phyloP scores from a whole-genome alignment of 1,284 basidiomycete genomes.

The Cystobasidium sp. region DNA sequence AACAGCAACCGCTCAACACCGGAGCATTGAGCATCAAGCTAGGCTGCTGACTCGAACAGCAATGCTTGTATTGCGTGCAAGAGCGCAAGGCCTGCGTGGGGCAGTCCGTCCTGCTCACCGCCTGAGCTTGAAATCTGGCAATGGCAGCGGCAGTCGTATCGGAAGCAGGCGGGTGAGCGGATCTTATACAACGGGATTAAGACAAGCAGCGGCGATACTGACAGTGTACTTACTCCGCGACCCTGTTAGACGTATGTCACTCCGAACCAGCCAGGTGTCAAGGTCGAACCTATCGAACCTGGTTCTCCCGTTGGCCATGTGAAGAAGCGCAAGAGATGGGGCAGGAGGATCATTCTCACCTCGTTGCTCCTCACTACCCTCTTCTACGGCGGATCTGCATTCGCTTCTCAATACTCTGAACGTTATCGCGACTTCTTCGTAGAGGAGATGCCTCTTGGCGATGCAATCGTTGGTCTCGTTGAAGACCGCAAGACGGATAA shows the following conservation, averaged over 20 bases:
- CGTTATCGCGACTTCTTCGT: constrained; percentile 79
- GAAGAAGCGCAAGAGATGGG: constrained; percentile 34
- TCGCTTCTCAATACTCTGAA: constrained; percentile 72
- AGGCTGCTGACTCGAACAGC: not conserved
- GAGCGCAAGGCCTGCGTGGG: constrained; percentile 19
- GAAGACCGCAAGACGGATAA: constrained; percentile 70
- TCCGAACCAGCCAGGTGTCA: constrained; percentile 12
- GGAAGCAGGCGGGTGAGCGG: constrained; percentile 29
- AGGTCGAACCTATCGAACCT: constrained; percentile 25
- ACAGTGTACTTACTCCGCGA: not conserved
- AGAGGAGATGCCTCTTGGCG: constrained; percentile 73
- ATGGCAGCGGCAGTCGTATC: constrained; percentile 5
- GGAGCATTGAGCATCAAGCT: constrained; percentile 4
- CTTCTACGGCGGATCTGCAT: constrained; percentile 78
- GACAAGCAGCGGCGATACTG: not conserved
- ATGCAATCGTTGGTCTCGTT: constrained; percentile 75
- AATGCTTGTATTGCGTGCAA: constrained; percentile 23
- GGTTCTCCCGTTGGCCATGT: constrained; percentile 29
- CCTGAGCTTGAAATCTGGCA: constrained; percentile 9
- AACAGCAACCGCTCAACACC: not conserved
- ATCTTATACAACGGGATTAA: not conserved
- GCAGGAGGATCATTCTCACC: constrained; percentile 56
- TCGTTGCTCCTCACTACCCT: constrained; percentile 57
- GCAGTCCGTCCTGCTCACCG: constrained; percentile 4
- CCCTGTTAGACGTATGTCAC: constrained; percentile 20